Base-by-base conservation (phyloP, 148 eudicot genomes). In the Diospyros lotus region DNA sequence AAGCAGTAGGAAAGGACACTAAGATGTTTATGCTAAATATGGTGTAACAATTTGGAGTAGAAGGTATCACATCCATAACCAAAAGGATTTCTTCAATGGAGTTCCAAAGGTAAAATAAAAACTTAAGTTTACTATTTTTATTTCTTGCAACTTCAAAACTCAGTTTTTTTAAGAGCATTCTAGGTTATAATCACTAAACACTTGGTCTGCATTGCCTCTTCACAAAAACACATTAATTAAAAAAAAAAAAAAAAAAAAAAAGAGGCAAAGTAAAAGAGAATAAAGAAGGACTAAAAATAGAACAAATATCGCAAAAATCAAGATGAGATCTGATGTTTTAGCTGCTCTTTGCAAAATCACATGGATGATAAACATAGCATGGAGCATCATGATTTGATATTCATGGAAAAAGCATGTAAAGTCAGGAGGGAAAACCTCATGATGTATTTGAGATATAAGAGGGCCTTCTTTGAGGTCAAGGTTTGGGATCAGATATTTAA, bases 391-490 rank as follows among this genome's bases (percentile, higher is more conserved):
- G 2, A 69, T 39, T 17, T 4, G 14, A 50, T 41, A 40, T 39
- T 52, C 2, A 28, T 69, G 18, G 46, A 69, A 45, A 44, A 43
- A 52, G 53, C 15, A 62, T 69, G 38, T 46, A 51, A 62, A 76
- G 79, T 42, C 61, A 77, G 60, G 38, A 71, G 44, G 14, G 75
- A 43, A 76, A 66, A 93, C 98, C 98, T 93, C 94, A 58, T 93
- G 83, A 85, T 90, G 97, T 75, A 95, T 89, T 80, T 90, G 97
- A 46, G 94, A 90, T 65, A 90, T 87, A 77, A 95, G 97, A 82
- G 93, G 89, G 75, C 97, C 99, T 69, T 95, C 99, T 83, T 88
- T 95, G 82, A 93, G 91, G 80, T 95, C 97, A 86, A 95, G 93
- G 80, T 93, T 95, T 61, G 97, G 99, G 65, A 95, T 95, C 82